Base-by-base conservation (phyloP, 1,284 basidiomycete species). In the Malassezia sympodialis region DNA sequence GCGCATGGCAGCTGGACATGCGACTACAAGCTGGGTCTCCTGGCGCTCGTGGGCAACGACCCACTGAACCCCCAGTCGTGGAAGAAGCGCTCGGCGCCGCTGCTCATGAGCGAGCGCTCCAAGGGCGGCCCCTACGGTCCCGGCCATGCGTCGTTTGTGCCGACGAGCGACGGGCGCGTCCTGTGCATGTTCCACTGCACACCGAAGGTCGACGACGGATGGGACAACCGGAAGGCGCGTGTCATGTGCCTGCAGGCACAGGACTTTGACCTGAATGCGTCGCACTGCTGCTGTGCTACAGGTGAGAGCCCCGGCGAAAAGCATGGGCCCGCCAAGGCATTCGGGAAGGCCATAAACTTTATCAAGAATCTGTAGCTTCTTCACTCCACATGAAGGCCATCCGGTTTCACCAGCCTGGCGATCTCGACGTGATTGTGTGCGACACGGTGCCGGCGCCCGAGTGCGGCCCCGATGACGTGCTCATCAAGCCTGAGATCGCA, bases 391-490 rank as follows among this genome's bases (percentile, higher is more conserved):
- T 79, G 75, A 76, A 78, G 58, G 81, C 80, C 12, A 76, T 80
- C 50, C 75, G 76, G 53, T 77, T 81, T 61, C 67, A 77, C 39
- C 69, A 78, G 65, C 76, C 76, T 21, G 91, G 91, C 21, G 87
- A 83, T 3, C 77, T 85, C 23, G 88, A 93, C 53, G 87, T 88
- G 21, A 79, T 94, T 51, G 78, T 87, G 67, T 83, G 85, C 65
- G 73, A 77, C 19, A 77, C 79, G 30, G 75, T 84, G 15, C 79
- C 81, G 1, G 82, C 83, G 39, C 87, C 88, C 1, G 76, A 79
- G 62, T 80, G 82, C 8, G 77, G 80, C 15, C 79, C 83, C 0
- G 80, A 79, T 15, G 81, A 91, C 66, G 79, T 94, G 35, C 78
- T 94, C 47, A 79, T 96, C 70, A 89, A 90, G 79, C 85, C 86